Evolutionary conservation across 2,329 filamentous ascomycete species (phyloP), one percentile per base, ranked within the genome.

Genomic region (Fusarium subtropicale): DNA sequence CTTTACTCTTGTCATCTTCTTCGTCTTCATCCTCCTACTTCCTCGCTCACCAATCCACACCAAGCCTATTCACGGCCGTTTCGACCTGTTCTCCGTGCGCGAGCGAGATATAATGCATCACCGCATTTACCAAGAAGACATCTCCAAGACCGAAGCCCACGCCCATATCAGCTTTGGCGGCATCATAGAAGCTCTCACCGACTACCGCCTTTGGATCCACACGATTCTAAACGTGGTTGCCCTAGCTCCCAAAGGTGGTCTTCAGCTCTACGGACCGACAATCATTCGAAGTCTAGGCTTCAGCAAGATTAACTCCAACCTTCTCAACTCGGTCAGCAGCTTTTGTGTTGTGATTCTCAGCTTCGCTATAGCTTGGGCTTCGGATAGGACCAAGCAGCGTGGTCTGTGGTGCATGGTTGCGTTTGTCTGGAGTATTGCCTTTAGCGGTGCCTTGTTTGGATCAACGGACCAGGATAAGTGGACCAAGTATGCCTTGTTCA

Each of bases 201-300:
- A 74, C 10, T 70, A 60, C 28, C 56, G 63, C 0, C 15, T 75
- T 5, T 75, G 68, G 66, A 54, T 71, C 3, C 69, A 76, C 33
- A 59, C 64, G 7, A 45, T 68, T 15, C 57, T 73, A 2, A 74
- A 74, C 22, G 16, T 75, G 5, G 59, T 74, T 0, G 60, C 59
- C 7, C 56, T 75, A 6, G 69, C 71, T 4, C 71, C 72, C 15
- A 76, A 74, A n/a, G 69, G 71, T 3, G 72, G 71, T 1, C 55
- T 75, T 31, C 72, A 74, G 44, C 72, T 73, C 1, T 75, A 75
- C 3, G 69, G 60, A 1, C 67, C 72, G 2, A 66, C 68, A 1
- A 65, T 75, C 4, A 73, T 75, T 34, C 60, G 62, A 22, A 64
- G 44, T 5, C 52, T 75, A 3, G 73, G 74, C 0, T 75, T 75